A percentile compares a stretch with the other conserved stretches of the same genome.
Evolutionary conservation across 2,329 filamentous ascomycete genomes (phyloP).

Genomic region (Ramularia endophylla): DNA sequence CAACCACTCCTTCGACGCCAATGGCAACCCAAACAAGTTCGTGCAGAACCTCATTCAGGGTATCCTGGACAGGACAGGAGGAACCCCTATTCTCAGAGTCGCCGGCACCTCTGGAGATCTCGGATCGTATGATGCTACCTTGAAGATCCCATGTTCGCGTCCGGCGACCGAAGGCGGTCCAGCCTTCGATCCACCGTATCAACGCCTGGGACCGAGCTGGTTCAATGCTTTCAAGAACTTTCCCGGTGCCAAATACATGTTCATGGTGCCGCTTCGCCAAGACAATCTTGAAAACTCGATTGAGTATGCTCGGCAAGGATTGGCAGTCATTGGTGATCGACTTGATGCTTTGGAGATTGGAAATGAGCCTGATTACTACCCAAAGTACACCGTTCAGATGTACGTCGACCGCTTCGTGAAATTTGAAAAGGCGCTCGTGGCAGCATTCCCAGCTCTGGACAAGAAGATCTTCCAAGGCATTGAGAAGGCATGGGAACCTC

Average conservation of each 20-base stretch:
- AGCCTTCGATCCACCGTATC: slow-evolving; percentile 3
- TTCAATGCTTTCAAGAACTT: slow-evolving; percentile 9
- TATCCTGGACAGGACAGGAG: slow-evolving; percentile 6
- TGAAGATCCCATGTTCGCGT: slow-evolving; percentile 3
- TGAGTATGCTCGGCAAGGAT: slow-evolving; percentile 3
- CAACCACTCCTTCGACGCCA: slow-evolving; percentile 7
- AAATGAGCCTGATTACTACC: slow-evolving; percentile 10
- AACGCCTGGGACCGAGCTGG: slow-evolving; percentile 5
- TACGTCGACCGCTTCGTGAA: slow-evolving; percentile 7
- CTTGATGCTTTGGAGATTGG: slow-evolving; percentile 10
- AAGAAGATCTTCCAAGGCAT: slow-evolving; percentile 8
- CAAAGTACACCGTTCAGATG: slow-evolving; percentile 1
- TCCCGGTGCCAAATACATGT: slow-evolving; percentile 4
- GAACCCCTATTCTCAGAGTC: slow-evolving; percentile 8
- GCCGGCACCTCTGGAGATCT: slow-evolving; percentile 8
- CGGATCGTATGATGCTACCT: slow-evolving; percentile 1
- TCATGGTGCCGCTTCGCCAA: slow-evolving; percentile 7
- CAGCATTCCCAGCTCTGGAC: slow-evolving; percentile 2
- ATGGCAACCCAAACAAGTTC: slow-evolving; percentile 6
- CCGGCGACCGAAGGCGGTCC: slow-evolving; percentile 4
- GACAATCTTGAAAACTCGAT: slow-evolving; percentile 4
- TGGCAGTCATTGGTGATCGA: slow-evolving; percentile 5
- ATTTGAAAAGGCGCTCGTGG: slow-evolving; percentile 2
- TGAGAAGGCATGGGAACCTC: slow-evolving; percentile 6
- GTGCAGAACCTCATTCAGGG: slow-evolving; percentile 6